These are phyloP conservation scores for Aschersonia sp. DNA, from an alignment of 2,329 filamentous ascomycete species.

Conservation along the genomic window DNA sequence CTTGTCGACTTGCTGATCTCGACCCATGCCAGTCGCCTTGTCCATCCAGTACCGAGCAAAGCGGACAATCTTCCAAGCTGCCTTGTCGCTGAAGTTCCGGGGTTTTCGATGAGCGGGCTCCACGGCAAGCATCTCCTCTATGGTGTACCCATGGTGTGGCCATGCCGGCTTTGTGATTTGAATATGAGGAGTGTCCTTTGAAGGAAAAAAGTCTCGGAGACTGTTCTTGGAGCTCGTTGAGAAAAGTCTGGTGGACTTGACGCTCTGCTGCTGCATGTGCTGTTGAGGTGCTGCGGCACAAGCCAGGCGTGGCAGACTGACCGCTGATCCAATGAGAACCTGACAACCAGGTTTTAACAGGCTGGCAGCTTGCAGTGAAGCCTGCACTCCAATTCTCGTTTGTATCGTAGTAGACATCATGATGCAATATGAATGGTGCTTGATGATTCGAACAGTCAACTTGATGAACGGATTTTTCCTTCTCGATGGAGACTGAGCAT, in stretches of 20 bases:
- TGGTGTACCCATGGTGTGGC: constrained; percentile 60
- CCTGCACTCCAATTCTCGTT: not conserved
- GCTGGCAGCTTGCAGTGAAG: not conserved
- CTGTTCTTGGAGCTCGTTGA: constrained; percentile 31
- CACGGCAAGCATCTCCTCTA: constrained; percentile 64
- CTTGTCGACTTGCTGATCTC: constrained; percentile 55
- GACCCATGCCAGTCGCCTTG: constrained; percentile 56
- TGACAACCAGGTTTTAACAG: not conserved
- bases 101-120: constrained; percentile 64
- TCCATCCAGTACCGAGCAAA: constrained; percentile 71
- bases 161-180: constrained; percentile 50
- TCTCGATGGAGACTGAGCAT: no score
- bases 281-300: not conserved
- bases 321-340: not conserved
- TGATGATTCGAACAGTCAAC: no score
- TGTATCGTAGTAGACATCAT: not conserved
- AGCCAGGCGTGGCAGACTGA: not conserved
- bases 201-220: constrained; percentile 48
- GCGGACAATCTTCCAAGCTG: constrained; percentile 65
- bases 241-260: constrained; percentile 22
- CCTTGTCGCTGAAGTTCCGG: constrained; percentile 58
- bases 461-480: no score
- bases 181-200: constrained; percentile 45
- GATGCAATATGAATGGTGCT: not conserved
- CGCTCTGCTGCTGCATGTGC: not conserved